These are phyloP conservation scores for Diaporthe velutina DNA, from an alignment of 2,329 filamentous ascomycete genomes.

Conservation along the genomic window DNA sequence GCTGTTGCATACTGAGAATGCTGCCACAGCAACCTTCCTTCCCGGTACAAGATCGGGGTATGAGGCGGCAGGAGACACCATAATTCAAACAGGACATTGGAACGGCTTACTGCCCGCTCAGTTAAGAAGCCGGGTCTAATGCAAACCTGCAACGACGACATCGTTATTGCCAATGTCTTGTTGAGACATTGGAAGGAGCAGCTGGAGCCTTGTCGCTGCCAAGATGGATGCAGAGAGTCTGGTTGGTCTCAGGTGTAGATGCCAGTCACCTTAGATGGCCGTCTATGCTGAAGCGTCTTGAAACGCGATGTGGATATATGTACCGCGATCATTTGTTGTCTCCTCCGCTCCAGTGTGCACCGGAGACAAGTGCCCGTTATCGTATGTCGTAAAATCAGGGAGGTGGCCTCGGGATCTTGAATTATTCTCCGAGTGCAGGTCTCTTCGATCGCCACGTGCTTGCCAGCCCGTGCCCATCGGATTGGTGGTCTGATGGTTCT, in stretches of 20 bases:
- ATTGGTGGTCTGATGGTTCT: not conserved
- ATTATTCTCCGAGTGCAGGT: conserved; percentile 19
- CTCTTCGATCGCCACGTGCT: conserved; percentile 22
- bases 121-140: not conserved
- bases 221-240: not conserved
- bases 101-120: not conserved
- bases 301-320: not conserved
- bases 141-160: not conserved
- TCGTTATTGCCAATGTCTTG: not conserved
- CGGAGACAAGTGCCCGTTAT: not conserved
- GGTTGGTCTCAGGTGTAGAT: not conserved
- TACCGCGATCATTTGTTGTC: not conserved
- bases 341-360: not conserved
- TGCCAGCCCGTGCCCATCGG: conserved; percentile 9
- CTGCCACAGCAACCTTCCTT: not conserved
- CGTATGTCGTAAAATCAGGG: not conserved
- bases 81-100: not conserved
- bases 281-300: not conserved
- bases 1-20: too few relatives aligned
- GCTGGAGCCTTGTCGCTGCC: not conserved
- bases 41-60: not conserved
- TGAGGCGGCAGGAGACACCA: not conserved
- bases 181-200: not conserved
- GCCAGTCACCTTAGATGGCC: too few relatives aligned
- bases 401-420: conserved; percentile 1